A percentile compares a stretch with the other conserved stretches of the same genome.
Conservation (phyloP, 2,329 filamentous ascomycete species). For the Fusarium verticillioides region DNA sequence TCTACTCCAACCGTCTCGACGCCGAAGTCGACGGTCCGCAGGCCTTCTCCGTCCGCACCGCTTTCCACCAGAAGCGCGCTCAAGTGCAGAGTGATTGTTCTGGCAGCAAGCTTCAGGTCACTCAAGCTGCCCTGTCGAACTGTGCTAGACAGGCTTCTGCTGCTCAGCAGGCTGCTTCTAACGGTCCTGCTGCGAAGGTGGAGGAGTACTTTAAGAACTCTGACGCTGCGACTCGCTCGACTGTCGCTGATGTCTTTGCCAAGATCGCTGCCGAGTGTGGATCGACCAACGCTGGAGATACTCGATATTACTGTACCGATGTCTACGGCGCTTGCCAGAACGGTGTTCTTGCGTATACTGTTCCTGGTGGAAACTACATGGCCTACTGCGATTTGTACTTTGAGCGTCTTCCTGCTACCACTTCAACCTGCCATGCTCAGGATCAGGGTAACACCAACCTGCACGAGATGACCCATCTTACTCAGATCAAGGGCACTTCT, state of each 20-base stretch:
- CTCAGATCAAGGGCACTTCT: slow-evolving; percentile 65
- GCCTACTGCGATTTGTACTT: slow-evolving; percentile 73
- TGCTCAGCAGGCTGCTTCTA: slow-evolving; percentile 63
- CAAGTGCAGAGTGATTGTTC: slow-evolving; percentile 65
- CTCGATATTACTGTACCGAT: slow-evolving; percentile 69
- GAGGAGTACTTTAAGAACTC: slow-evolving; percentile 73
- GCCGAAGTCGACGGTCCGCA: slow-evolving; percentile 66
- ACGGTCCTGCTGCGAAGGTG: slow-evolving; percentile 61
- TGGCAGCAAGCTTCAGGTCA: slow-evolving; percentile 56
- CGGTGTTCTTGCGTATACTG: slow-evolving; percentile 69
- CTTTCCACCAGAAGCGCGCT: slow-evolving; percentile 63
- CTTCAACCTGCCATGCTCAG: slow-evolving; percentile 68
- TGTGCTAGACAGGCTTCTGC: slow-evolving; percentile 63
- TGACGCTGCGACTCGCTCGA: slow-evolving; percentile 54
- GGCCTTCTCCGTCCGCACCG: slow-evolving; percentile 61
- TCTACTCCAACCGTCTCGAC: slow-evolving; percentile 67
- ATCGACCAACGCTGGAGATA: slow-evolving; percentile 58
- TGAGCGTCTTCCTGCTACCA: slow-evolving; percentile 60
- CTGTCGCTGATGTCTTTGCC: slow-evolving; percentile 63
- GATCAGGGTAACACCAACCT: slow-evolving; percentile 73
- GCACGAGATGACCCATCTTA: slow-evolving; percentile 73
- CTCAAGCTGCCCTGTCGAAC: slow-evolving; percentile 63
- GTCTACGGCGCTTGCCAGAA: slow-evolving; percentile 61
- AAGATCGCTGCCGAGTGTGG: slow-evolving; percentile 66
- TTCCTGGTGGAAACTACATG: slow-evolving; percentile 64